phyloP scores from a whole-genome alignment of 345 rosid species.

The Populus deltoides region DNA sequence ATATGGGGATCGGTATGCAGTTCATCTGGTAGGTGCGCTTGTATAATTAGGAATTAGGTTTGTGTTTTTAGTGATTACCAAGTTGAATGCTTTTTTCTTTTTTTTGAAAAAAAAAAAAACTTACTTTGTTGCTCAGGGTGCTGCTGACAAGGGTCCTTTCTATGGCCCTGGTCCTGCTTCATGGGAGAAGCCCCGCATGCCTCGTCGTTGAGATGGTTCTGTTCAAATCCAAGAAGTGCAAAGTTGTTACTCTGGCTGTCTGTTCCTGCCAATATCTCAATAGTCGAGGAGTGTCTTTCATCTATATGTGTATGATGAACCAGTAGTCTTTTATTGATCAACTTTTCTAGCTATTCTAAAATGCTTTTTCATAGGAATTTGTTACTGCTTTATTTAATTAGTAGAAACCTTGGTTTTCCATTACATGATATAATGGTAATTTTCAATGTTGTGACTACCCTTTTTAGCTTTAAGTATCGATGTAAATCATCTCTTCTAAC shows the following conservation, averaged over 20 bases:
- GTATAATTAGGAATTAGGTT: neutral
- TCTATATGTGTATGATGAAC: constrained; percentile 30
- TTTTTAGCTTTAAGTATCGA: neutral
- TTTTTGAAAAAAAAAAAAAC: constrained; percentile 2
- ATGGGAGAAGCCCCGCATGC: constrained; percentile 66
- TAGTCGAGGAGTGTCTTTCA: constrained; percentile 35
- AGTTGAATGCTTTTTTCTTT: neutral
- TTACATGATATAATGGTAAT: neutral
- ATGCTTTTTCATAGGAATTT: constrained; percentile 23
- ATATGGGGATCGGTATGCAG: constrained; percentile 63
- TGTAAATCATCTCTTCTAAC: neutral
- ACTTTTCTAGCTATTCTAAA: constrained; percentile 39
- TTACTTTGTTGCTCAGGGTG: constrained; percentile 48
- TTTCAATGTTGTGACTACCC: too few species aligned
- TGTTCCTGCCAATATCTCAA: constrained; percentile 9
- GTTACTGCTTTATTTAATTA: constrained; percentile 14
- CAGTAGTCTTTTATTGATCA: constrained; percentile 34
- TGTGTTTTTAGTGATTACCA: neutral
- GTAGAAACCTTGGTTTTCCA: neutral
- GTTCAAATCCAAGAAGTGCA: constrained; percentile 20
- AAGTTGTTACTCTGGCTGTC: constrained; percentile 22
- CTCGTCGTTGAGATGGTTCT: constrained; percentile 52
- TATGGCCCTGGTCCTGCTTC: constrained; percentile 69
- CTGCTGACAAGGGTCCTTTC: constrained; percentile 55
- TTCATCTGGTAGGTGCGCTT: constrained; percentile 51